Conservation (phyloP, 306 rosid genomes). For the Senna siamea region DNA sequence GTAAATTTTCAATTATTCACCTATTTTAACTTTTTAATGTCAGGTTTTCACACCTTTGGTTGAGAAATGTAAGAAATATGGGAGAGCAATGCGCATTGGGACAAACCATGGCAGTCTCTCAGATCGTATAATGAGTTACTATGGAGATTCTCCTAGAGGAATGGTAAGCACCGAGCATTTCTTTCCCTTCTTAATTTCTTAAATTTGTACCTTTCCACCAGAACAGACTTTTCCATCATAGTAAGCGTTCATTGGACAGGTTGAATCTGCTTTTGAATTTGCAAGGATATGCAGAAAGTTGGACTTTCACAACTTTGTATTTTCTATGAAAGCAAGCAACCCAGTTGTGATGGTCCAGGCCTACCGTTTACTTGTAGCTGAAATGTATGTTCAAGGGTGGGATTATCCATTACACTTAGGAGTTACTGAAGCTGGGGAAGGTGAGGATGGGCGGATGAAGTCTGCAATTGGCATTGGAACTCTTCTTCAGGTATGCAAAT, state of each 20-base stretch:
- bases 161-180: conserved; percentile 73
- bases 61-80: conserved; percentile 95
- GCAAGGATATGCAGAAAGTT: conserved; percentile 95
- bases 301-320: conserved; percentile 90
- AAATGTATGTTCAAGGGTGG: conserved; percentile 98
- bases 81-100: conserved; percentile 99
- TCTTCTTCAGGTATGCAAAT: conserved; percentile 86
- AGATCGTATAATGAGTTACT: conserved; percentile 99
- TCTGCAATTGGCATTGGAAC: conserved; percentile 99
- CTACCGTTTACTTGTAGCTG: conserved; percentile 91
- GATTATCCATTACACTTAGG: conserved; percentile 98
- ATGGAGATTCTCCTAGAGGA: conserved; percentile 99
- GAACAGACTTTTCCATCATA: conserved; percentile 17
- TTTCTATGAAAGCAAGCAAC: conserved; percentile 99
- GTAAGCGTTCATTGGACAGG: conserved; percentile 58
- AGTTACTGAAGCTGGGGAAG: conserved; percentile 99
- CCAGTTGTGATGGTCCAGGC: conserved; percentile 99
- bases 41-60: conserved; percentile 96
- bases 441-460: conserved; percentile 99
- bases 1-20: conserved; percentile 25
- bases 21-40: conserved; percentile 21
- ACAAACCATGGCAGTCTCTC: conserved; percentile 99
- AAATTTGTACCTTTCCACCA: background rate
- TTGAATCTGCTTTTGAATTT: conserved; percentile 99
- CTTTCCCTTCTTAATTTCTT: conserved; percentile 28